Conservation (phyloP, 768 basidiomycete genomes). For the Russula ochroleuca region DNA sequence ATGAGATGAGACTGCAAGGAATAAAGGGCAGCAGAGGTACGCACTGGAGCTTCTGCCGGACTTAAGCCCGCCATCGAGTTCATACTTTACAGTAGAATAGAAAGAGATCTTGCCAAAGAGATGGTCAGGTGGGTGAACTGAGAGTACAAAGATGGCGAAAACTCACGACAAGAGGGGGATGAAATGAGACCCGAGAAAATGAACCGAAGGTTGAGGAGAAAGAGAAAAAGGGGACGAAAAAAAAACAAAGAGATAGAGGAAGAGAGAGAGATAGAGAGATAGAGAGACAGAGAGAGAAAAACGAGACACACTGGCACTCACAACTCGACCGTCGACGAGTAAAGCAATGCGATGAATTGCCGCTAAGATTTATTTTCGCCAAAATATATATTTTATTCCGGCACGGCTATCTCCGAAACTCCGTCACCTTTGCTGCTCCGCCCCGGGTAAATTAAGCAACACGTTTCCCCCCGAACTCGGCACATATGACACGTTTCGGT, state of each 20-base stretch:
- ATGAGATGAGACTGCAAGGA: slow-evolving; percentile 24
- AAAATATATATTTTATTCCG: slow-evolving; percentile 5
- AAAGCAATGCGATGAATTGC: background rate
- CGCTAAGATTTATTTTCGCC: background rate
- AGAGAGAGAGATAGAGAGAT: slow-evolving; percentile 46
- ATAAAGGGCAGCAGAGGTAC: background rate
- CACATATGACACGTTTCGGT: slow-evolving; percentile 86
- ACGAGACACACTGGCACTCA: slow-evolving; percentile 28
- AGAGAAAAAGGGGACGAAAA: slow-evolving; percentile 33
- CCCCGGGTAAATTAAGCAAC: slow-evolving; percentile 74
- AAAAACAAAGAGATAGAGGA: slow-evolving; percentile 50
- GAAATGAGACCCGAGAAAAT: slow-evolving; percentile 30
- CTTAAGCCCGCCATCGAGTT: slow-evolving; percentile 68
- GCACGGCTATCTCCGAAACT: slow-evolving; percentile 26
- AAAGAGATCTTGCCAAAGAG: slow-evolving; percentile 18
- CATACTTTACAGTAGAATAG: slow-evolving; percentile 50
- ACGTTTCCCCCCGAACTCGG: slow-evolving; percentile 78
- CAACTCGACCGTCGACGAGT: slow-evolving; percentile 17
- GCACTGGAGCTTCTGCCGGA: slow-evolving; percentile 76
- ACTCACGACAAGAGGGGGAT: slow-evolving; percentile 37
- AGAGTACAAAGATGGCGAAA: slow-evolving; percentile 41
- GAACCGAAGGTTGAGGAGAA: slow-evolving; percentile 27
- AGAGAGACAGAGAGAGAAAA: slow-evolving; percentile 42
- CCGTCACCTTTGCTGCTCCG: slow-evolving; percentile 36
- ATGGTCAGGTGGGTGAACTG: background rate